Percentiles rank a stretch among this genome's conserved stretches.
Evolutionary conservation across 2,329 filamentous ascomycete genomes (phyloP).

Genomic region (Clonostachys byssicola): DNA sequence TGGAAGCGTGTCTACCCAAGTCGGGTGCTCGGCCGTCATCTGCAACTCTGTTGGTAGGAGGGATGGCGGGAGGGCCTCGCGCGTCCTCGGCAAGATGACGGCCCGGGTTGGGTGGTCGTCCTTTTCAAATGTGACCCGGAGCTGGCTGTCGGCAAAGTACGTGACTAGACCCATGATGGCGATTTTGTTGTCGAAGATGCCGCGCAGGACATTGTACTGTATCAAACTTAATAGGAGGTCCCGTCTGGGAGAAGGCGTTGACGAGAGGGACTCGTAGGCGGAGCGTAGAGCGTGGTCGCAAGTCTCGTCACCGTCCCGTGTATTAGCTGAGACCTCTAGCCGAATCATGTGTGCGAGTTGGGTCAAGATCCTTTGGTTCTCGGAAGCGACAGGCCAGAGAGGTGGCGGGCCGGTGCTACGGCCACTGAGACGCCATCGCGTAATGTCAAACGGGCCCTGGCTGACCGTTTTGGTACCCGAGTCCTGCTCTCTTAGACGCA

Average conservation of each 20-base stretch:
- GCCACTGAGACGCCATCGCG: background rate
- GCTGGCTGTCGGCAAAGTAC: background rate
- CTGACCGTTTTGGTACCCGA: background rate
- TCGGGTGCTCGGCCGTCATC: background rate
- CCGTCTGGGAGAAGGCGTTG: background rate
- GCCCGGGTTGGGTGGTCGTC: background rate
- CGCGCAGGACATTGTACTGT: background rate
- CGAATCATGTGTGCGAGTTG: background rate
- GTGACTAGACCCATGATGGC: background rate
- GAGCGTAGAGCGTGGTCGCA: too few relatives aligned
- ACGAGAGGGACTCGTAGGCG: background rate
- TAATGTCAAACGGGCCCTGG: background rate
- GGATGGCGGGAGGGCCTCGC: background rate
- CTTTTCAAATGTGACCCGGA: background rate
- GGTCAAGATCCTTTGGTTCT: background rate
- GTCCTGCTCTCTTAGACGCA: background rate
- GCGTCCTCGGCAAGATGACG: background rate
- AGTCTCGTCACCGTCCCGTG: too few relatives aligned
- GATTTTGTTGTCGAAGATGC: background rate
- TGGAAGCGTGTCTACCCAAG: background rate
- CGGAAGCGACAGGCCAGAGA: background rate
- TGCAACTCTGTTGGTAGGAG: background rate
- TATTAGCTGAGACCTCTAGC: too few relatives aligned
- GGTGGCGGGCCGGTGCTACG: background rate
- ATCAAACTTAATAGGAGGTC: background rate